phyloP scores from a whole-genome alignment of 192 early-diverging fungal species.

The Diversispora eburnea region DNA sequence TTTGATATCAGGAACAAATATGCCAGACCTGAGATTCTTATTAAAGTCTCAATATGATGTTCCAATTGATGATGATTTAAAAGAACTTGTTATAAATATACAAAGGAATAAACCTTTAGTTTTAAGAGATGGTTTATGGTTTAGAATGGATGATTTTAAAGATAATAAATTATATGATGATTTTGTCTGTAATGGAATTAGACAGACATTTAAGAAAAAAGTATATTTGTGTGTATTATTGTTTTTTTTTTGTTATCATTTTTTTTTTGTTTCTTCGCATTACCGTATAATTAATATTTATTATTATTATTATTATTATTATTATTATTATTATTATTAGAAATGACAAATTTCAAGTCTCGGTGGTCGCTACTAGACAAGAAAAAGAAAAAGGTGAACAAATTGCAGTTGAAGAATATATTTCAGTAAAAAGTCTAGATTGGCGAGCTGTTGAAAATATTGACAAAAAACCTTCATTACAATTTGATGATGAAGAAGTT shows the following conservation, averaged over 20 bases:
- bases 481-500: conserved; percentile 16
- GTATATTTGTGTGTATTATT: neutral
- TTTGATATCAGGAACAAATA: conserved; percentile 3
- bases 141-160: conserved; percentile 5
- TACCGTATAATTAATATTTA: neutral
- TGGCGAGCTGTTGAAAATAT: conserved; percentile 20
- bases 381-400: neutral
- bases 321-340: neutral
- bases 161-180: neutral
- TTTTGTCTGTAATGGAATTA: neutral
- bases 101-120: neutral
- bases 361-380: neutral
- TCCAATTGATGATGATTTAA: neutral
- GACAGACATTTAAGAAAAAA: conserved; percentile 6
- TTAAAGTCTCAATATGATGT: conserved; percentile 14
- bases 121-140: conserved; percentile 8
- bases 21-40: conserved; percentile 13
- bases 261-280: too few species aligned
- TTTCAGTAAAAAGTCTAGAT: neutral
- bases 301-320: neutral
- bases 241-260: neutral
- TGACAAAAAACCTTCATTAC: neutral
- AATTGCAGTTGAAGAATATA: neutral
- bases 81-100: neutral
- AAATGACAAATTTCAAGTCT: conserved; percentile 8